Conservation (phyloP, 2,329 filamentous ascomycete genomes). For the Ramularia endophylla region DNA sequence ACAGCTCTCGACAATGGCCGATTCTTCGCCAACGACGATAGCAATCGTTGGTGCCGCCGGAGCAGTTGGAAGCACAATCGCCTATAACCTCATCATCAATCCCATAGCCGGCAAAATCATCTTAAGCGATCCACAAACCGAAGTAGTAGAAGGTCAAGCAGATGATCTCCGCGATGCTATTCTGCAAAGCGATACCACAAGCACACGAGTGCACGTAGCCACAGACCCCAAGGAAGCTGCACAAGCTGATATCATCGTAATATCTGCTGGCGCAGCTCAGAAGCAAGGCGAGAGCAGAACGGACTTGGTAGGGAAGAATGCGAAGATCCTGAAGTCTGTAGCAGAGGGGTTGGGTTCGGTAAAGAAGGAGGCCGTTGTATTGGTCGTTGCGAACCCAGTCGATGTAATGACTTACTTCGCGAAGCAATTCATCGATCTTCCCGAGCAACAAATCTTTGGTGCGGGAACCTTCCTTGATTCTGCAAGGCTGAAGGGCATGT, state of each 20-base stretch:
- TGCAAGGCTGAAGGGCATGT: constrained; percentile 41
- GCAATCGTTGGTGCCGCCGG: constrained; percentile 49
- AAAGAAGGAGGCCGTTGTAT: constrained; percentile 41
- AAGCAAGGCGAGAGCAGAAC: constrained; percentile 42
- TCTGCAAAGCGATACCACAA: constrained; percentile 39
- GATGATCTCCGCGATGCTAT: constrained; percentile 49
- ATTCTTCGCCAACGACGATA: constrained; percentile 26
- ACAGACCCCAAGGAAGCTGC: constrained; percentile 43
- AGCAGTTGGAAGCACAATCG: constrained; percentile 47
- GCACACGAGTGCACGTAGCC: constrained; percentile 41
- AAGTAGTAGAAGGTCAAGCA: constrained; percentile 45
- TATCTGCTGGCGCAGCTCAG: constrained; percentile 51
- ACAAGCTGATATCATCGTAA: constrained; percentile 50
- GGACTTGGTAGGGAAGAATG: constrained; percentile 44
- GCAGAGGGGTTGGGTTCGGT: constrained; percentile 47
- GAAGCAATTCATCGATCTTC: constrained; percentile 43
- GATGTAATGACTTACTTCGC: constrained; percentile 50
- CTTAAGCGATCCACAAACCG: constrained; percentile 47
- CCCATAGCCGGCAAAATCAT: constrained; percentile 48
- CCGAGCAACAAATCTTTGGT: constrained; percentile 46
- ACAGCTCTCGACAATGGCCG: no score
- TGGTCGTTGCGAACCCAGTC: constrained; percentile 51
- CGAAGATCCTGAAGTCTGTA: constrained; percentile 44
- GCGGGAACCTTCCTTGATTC: constrained; percentile 51
- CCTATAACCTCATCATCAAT: constrained; percentile 47